Percentiles rank a stretch among this genome's conserved stretches.
Conservation (phyloP, 1,284 basidiomycete genomes). For the Schizopora paradoxa region DNA sequence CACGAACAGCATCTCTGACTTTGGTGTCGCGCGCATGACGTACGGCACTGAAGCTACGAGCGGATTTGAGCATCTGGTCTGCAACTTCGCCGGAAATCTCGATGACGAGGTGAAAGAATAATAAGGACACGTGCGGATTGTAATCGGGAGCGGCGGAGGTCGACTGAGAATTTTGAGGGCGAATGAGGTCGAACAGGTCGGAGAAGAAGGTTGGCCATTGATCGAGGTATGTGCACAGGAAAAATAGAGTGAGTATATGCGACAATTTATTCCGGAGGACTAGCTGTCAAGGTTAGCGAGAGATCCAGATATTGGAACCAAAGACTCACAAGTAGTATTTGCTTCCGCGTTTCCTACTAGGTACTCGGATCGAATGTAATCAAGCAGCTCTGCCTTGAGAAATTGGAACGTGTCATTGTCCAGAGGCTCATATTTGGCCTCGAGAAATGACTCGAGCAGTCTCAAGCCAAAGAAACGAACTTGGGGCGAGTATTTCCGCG, state of each 20-base stretch:
- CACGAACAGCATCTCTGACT: slow-evolving; percentile 86
- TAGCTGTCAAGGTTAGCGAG: slow-evolving; percentile 27
- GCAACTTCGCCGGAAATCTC: slow-evolving; percentile 92
- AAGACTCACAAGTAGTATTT: slow-evolving; percentile 63
- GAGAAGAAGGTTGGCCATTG: slow-evolving; percentile 81
- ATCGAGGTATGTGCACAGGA: slow-evolving; percentile 83
- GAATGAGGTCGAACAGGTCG: slow-evolving; percentile 74
- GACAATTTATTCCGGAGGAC: slow-evolving; percentile 96
- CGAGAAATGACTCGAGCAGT: slow-evolving; percentile 81
- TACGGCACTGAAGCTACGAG: slow-evolving; percentile 61
- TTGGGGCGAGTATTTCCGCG: slow-evolving; percentile 64
- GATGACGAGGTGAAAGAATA: slow-evolving; percentile 83
- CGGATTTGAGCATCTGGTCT: slow-evolving; percentile 85
- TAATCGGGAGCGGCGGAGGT: slow-evolving; percentile 42
- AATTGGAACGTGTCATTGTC: slow-evolving; percentile 65
- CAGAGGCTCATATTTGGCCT: slow-evolving; percentile 71
- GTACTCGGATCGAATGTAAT: slow-evolving; percentile 79
- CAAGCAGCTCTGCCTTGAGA: slow-evolving; percentile 62
- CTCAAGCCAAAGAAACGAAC: slow-evolving; percentile 83
- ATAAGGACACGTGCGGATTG: slow-evolving; percentile 77
- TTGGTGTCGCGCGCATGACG: slow-evolving; percentile 77
- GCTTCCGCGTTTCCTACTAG: slow-evolving; percentile 71
- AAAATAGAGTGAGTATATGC: slow-evolving; percentile 93
- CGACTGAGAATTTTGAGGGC: slow-evolving; percentile 42
- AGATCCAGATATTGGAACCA: slow-evolving; percentile 9